Percentiles rank a stretch among this genome's conserved stretches.
These are phyloP conservation scores for Stachybotrys chlorohalonatus DNA, from an alignment of 2,329 filamentous ascomycete species.

Conservation along the genomic window DNA sequence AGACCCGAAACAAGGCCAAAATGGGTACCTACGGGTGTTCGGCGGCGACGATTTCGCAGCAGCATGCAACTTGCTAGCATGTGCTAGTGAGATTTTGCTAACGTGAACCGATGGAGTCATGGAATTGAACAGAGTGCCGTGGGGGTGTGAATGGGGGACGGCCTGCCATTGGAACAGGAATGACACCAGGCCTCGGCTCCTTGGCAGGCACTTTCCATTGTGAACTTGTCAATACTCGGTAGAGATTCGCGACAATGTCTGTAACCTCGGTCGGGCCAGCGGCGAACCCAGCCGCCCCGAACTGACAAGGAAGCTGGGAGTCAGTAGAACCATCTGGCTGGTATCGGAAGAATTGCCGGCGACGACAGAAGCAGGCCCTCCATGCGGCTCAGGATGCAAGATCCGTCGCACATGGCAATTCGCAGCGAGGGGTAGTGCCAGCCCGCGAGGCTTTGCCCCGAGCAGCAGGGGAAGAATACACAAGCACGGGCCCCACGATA, in stretches of 20 bases:
- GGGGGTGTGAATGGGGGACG: not conserved
- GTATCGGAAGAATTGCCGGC: not conserved
- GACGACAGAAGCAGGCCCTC: not conserved
- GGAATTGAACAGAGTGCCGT: not conserved
- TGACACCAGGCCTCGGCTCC: not conserved
- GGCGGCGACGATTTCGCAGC: too few relatives aligned
- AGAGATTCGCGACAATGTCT: not conserved
- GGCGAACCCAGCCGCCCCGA: not conserved
- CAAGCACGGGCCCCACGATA: not conserved
- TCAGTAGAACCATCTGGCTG: not conserved
- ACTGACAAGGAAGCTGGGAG: not conserved
- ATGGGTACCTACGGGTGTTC: not conserved
- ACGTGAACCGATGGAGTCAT: not conserved
- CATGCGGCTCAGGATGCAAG: not conserved
- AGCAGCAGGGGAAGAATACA: not conserved
- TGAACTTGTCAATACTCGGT: not conserved
- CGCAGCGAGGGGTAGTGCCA: not conserved
- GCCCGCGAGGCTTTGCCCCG: not conserved
- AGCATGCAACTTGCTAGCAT: too few relatives aligned
- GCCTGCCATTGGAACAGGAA: not conserved
- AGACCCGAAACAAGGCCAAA: not conserved
- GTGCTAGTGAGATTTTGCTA: not conserved
- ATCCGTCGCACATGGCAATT: not conserved
- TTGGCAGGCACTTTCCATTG: not conserved
- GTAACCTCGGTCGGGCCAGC: not conserved